phyloP scores from a whole-genome alignment of 2,329 filamentous ascomycete species.

The Rhytidhysteron rufulum region DNA sequence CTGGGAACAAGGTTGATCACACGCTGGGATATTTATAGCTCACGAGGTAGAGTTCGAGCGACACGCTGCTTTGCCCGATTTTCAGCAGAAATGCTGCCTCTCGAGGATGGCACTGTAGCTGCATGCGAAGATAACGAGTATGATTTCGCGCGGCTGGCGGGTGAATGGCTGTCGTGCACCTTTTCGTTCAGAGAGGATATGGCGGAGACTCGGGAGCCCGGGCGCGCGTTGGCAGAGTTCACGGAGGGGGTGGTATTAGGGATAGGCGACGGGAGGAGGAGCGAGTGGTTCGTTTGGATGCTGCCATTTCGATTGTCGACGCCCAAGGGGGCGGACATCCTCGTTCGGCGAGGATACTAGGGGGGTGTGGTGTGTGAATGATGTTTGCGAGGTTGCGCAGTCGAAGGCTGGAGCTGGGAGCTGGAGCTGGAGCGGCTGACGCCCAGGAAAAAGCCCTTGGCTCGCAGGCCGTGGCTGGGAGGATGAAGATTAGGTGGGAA shows the following conservation, averaged over 20 bases:
- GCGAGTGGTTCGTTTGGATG: constrained; percentile 8
- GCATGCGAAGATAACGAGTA: constrained; percentile 33
- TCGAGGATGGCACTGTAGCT: constrained; percentile 29
- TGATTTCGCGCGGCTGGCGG: constrained; percentile 25
- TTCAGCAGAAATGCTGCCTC: constrained; percentile 19
- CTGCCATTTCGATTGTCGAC: constrained; percentile 27
- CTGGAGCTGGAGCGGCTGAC: background rate
- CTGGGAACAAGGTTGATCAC: too few relatives aligned
- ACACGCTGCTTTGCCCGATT: constrained; percentile 30
- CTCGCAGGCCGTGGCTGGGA: background rate
- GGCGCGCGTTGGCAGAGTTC: constrained; percentile 24
- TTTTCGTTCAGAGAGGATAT: constrained; percentile 17
- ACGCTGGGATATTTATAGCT: constrained; percentile 5
- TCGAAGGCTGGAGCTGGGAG: background rate
- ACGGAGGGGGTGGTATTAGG: constrained; percentile 28
- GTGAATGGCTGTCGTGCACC: constrained; percentile 19
- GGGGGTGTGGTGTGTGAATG: background rate
- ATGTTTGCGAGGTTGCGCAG: background rate
- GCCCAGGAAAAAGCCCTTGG: background rate
- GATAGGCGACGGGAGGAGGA: constrained; percentile 29
- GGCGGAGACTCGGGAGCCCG: constrained; percentile 27
- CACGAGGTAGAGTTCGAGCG: constrained; percentile 32
- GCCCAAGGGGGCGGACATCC: constrained; percentile 3
- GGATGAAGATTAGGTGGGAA: background rate
- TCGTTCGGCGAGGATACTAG: constrained; percentile 1